A percentile compares a stretch with the other conserved stretches of the same genome.
phyloP scores from a whole-genome alignment of 2,329 filamentous ascomycete species.

The Chaetomiaceae sp. region DNA sequence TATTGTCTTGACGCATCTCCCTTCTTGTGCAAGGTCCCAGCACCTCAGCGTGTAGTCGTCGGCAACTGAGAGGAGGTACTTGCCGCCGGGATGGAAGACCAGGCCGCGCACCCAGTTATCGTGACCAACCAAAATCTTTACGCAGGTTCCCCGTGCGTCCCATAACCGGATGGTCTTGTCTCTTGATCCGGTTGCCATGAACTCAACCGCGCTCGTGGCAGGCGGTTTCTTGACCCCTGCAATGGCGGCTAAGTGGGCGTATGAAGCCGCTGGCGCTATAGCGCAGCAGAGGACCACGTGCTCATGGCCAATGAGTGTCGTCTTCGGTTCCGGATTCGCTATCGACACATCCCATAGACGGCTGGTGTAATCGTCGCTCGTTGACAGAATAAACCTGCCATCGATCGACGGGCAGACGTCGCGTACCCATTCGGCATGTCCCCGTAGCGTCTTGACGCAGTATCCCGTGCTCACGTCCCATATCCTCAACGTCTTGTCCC shows the following conservation, averaged over 20 bases:
- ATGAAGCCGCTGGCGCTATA: slow-evolving; percentile 74
- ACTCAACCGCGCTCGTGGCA: slow-evolving; percentile 72
- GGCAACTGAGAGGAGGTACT: slow-evolving; percentile 78
- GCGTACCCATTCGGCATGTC: slow-evolving; percentile 87
- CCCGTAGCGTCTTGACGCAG: slow-evolving; percentile 82
- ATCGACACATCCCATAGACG: slow-evolving; percentile 80
- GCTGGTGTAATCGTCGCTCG: slow-evolving; percentile 75
- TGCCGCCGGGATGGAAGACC: slow-evolving; percentile 86
- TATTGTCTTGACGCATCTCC: slow-evolving; percentile 80
- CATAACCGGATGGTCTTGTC: slow-evolving; percentile 90
- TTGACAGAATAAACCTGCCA: slow-evolving; percentile 76
- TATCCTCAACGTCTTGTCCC: slow-evolving; percentile 79
- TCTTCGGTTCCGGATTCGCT: slow-evolving; percentile 65
- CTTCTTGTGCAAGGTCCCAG: slow-evolving; percentile 90
- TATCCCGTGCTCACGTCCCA: slow-evolving; percentile 95
- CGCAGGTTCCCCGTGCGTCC: slow-evolving; percentile 77
- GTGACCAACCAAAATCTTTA: slow-evolving; percentile 81
- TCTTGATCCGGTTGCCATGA: slow-evolving; percentile 80
- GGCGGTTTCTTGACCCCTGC: slow-evolving; percentile 83
- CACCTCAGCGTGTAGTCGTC: slow-evolving; percentile 92
- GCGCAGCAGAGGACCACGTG: slow-evolving; percentile 82
- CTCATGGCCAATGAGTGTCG: slow-evolving; percentile 80
- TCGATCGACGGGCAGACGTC: slow-evolving; percentile 79
- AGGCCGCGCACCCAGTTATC: slow-evolving; percentile 91
- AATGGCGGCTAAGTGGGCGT: slow-evolving; percentile 69